Conservation (phyloP, 805 yeast genomes). For the Yamadazyma insecticola region DNA sequence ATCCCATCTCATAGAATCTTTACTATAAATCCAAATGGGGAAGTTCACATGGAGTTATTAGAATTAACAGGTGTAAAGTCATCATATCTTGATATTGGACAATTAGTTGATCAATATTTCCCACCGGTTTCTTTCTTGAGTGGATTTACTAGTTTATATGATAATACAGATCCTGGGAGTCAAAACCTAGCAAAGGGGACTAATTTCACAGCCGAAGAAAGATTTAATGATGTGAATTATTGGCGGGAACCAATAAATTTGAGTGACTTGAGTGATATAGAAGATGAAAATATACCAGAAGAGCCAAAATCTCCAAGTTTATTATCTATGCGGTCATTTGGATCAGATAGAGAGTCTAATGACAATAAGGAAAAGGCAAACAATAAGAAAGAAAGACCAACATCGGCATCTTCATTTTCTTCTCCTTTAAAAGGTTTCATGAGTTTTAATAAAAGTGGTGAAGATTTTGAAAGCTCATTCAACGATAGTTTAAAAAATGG, state of each 20-base stretch:
- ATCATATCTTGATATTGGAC: constrained; percentile 84
- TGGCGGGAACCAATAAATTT: constrained; percentile 85
- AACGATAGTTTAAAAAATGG: too few relatives aligned
- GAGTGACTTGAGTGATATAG: constrained; percentile 53
- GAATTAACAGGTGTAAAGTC: constrained; percentile 91
- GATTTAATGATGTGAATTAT: constrained; percentile 80
- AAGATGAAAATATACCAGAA: constrained; percentile 22
- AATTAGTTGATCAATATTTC: constrained; percentile 93
- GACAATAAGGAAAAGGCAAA: constrained; percentile 5
- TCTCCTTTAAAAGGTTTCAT: constrained; percentile 40
- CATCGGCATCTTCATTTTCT: constrained; percentile 30
- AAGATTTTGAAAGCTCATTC: constrained; percentile 18
- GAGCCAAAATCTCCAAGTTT: constrained; percentile 16
- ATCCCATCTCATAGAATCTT: constrained; percentile 92
- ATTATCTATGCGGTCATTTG: constrained; percentile 11
- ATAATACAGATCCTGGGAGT: constrained; percentile 3
- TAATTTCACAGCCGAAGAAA: constrained; percentile 49
- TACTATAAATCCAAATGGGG: constrained; percentile 94
- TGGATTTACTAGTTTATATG: constrained; percentile 14
- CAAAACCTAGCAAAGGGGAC: constrained; percentile 2
- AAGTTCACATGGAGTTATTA: constrained; percentile 92
- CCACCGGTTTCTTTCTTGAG: constrained; percentile 58
- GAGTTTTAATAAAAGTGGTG: constrained; percentile 30
- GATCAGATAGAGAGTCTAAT: constrained; percentile 5
- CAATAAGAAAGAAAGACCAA: constrained; percentile 23